Conservation (phyloP, 306 rosid genomes). For the Vicia villosa region DNA sequence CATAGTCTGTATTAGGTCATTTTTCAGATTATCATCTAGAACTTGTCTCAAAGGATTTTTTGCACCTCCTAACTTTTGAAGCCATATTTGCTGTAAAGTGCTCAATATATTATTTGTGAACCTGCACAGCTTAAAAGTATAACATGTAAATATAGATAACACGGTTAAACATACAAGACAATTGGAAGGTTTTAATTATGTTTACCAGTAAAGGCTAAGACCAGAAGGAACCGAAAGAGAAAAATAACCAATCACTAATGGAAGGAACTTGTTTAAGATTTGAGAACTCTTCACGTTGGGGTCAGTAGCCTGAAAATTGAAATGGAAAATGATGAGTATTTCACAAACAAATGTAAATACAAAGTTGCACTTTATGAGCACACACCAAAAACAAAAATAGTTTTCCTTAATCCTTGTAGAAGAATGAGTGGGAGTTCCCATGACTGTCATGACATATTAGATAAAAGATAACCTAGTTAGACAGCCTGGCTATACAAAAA, state of each 20-base stretch:
- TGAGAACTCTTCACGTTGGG: slow-evolving; percentile 95
- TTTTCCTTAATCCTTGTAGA: slow-evolving; percentile 26
- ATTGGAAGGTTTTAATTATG: slow-evolving; percentile 28
- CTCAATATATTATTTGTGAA: slow-evolving; percentile 90
- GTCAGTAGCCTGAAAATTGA: slow-evolving; percentile 67
- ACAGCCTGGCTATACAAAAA: slow-evolving; percentile 33
- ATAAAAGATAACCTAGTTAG: slow-evolving; percentile 19
- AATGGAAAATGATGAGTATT: slow-evolving; percentile 5
- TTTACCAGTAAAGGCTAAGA: slow-evolving; percentile 97
- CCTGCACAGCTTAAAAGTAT: slow-evolving; percentile 53
- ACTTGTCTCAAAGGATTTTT: slow-evolving; percentile 55
- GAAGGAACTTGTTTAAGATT: slow-evolving; percentile 76
- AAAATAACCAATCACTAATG: slow-evolving; percentile 93
- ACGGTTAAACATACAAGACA: slow-evolving; percentile 27
- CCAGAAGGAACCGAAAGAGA: slow-evolving; percentile 99
- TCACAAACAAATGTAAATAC: neutral
- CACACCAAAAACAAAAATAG: slow-evolving; percentile 16
- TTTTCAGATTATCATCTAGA: slow-evolving; percentile 47
- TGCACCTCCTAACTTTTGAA: slow-evolving; percentile 92
- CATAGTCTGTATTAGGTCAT: slow-evolving; percentile 51
- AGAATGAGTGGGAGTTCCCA: neutral
- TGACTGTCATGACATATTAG: slow-evolving; percentile 12
- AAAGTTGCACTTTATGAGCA: slow-evolving; percentile 19
- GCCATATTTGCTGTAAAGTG: slow-evolving; percentile 97
- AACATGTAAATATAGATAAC: slow-evolving; percentile 31